Conservation (phyloP, 495 filamentous ascomycete species). For the Cercophora scortea region DNA sequence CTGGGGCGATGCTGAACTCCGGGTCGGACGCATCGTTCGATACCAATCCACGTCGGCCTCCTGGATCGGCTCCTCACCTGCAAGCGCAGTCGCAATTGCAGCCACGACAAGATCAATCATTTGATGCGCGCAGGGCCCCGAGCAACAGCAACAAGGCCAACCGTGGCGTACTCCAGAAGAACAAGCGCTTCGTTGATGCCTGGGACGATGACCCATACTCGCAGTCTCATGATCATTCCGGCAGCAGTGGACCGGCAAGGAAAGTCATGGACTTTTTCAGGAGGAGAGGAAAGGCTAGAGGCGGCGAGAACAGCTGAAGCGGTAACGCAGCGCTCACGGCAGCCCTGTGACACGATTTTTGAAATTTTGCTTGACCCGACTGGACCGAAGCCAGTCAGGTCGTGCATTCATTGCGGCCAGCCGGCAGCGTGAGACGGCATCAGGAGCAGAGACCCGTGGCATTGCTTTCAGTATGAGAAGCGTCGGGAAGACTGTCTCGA, state of each 20-base stretch:
- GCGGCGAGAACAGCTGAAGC: constrained; percentile 37
- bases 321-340: neutral
- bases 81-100: constrained; percentile 10
- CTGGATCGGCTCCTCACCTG: constrained; percentile 26
- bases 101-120: constrained; percentile 14
- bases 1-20: constrained; percentile 36
- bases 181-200: constrained; percentile 81
- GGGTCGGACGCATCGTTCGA: constrained; percentile 43
- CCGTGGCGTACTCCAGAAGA: constrained; percentile 67
- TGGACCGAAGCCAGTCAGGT: neutral
- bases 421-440: too few species aligned
- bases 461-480: too few species aligned
- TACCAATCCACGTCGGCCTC: constrained; percentile 21
- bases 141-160: constrained; percentile 14
- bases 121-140: constrained; percentile 16
- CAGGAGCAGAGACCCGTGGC: too few species aligned
- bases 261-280: constrained; percentile 98
- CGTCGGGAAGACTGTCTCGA: too few species aligned
- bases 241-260: constrained; percentile 76
- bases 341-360: neutral
- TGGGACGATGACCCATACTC: constrained; percentile 67
- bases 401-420: too few species aligned
- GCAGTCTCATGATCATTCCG: constrained; percentile 56
- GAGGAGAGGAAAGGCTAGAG: constrained; percentile 68
- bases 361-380: neutral